Evolutionary conservation across 2,329 filamentous ascomycete genomes (phyloP).

Genomic region (Colletotrichum sp.): DNA sequence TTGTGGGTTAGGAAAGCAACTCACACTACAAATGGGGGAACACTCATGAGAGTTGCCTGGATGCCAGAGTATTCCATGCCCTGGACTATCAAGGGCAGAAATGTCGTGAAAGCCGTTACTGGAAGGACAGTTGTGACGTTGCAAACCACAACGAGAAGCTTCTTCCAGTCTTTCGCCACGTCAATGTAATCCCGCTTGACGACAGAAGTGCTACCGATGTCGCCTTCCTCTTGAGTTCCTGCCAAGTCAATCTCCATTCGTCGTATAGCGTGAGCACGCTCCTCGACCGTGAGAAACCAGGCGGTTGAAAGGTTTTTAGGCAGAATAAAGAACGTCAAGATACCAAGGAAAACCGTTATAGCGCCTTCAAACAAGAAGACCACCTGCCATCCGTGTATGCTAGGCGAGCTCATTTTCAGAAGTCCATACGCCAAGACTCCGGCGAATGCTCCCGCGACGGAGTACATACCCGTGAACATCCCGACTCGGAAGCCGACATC

Average conservation of each 20-base stretch:
- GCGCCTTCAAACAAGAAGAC: constrained; percentile 23
- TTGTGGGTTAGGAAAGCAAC: neutral
- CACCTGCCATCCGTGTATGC: constrained; percentile 20
- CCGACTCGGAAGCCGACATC: constrained; percentile 22
- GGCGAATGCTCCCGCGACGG: constrained; percentile 25
- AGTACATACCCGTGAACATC: constrained; percentile 24
- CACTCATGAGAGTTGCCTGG: neutral
- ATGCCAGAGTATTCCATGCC: neutral
- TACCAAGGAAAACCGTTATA: constrained; percentile 25
- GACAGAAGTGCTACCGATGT: neutral
- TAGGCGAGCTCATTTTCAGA: neutral
- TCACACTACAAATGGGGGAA: constrained; percentile 3
- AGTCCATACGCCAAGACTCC: constrained; percentile 25
- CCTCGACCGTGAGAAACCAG: neutral
- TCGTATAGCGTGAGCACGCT: neutral
- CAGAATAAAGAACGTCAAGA: constrained; percentile 26
- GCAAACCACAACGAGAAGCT: neutral
- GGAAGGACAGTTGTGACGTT: neutral
- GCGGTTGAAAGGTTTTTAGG: constrained; percentile 5
- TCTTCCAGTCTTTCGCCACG: neutral
- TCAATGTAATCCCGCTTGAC: neutral
- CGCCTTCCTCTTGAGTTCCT: neutral
- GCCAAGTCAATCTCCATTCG: neutral
- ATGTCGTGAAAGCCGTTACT: neutral
- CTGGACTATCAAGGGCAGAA: neutral